Conservation (phyloP, 2,329 filamentous ascomycete genomes). For the Trichoderma breve region DNA sequence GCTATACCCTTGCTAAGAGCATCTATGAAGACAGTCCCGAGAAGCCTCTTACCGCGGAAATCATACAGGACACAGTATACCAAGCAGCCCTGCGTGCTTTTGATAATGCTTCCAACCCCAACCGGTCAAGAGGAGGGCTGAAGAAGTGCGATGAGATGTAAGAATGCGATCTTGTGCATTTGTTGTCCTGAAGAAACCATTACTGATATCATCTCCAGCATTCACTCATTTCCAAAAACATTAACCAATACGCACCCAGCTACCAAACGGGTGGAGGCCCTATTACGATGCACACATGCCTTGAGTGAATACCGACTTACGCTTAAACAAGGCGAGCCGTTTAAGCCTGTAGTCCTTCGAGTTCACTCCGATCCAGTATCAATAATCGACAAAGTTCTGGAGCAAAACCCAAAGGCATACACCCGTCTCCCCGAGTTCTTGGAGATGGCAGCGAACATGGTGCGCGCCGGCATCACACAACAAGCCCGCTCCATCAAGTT, state of each 20-base stretch:
- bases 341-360: slow-evolving; percentile 74
- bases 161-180: slow-evolving; percentile 29
- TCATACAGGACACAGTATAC: slow-evolving; percentile 60
- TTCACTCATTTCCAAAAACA: slow-evolving; percentile 61
- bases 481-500: slow-evolving; percentile 16
- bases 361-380: slow-evolving; percentile 72
- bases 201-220: slow-evolving; percentile 39
- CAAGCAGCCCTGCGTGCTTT: slow-evolving; percentile 67
- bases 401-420: slow-evolving; percentile 73
- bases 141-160: slow-evolving; percentile 76
- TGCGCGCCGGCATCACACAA: slow-evolving; percentile 52
- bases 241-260: slow-evolving; percentile 53
- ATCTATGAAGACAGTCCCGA: slow-evolving; percentile 56
- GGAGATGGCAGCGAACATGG: slow-evolving; percentile 65
- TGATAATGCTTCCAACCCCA: slow-evolving; percentile 80
- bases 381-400: slow-evolving; percentile 69
- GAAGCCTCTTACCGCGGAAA: slow-evolving; percentile 46
- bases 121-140: slow-evolving; percentile 70
- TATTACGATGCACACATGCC: slow-evolving; percentile 71
- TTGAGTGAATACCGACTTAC: slow-evolving; percentile 75
- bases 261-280: slow-evolving; percentile 55
- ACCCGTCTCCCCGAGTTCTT: slow-evolving; percentile 72
- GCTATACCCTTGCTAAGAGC: slow-evolving; percentile 60
- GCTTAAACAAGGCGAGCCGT: slow-evolving; percentile 75
- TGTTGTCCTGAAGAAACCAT: too few species aligned